Evolutionary conservation across 768 basidiomycete species (phyloP).

Genomic region (Leccinum subtestaceum): DNA sequence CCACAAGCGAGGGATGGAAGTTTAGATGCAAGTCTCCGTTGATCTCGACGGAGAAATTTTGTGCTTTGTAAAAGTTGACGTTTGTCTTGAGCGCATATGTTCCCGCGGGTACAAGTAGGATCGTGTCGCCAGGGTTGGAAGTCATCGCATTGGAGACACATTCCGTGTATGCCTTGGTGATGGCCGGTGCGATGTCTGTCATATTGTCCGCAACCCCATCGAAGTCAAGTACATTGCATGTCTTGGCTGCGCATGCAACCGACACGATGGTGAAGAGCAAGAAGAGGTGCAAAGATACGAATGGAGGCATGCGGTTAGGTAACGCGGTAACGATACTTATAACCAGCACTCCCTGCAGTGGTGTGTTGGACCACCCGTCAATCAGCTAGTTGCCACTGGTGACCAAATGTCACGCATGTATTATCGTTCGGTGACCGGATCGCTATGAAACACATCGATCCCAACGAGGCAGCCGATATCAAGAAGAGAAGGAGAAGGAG

Average conservation of each 20-base stretch:
- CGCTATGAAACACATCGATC: too few relatives aligned
- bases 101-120: slow-evolving; percentile 9
- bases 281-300: not conserved
- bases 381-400: not conserved
- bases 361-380: not conserved
- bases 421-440: too few relatives aligned
- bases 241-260: not conserved
- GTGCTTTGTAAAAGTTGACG: not conserved
- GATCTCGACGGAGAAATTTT: slow-evolving; percentile 2
- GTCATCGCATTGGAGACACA: not conserved
- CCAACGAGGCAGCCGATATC: too few relatives aligned
- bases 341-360: not conserved
- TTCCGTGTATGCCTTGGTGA: slow-evolving; percentile 1
- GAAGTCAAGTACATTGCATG: slow-evolving; percentile 8
- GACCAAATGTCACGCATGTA: not conserved
- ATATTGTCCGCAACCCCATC: slow-evolving; percentile 8
- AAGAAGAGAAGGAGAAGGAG: not conserved
- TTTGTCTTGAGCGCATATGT: slow-evolving; percentile 1
- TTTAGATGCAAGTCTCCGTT: slow-evolving; percentile 4
- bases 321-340: not conserved
- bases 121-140: not conserved
- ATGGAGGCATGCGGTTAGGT: not conserved
- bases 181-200: slow-evolving; percentile 6
- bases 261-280: not conserved
- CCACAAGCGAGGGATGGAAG: not conserved